phyloP scores from a whole-genome alignment of 2,329 filamentous ascomycete species.

The Pseudocercospora eumusae region DNA sequence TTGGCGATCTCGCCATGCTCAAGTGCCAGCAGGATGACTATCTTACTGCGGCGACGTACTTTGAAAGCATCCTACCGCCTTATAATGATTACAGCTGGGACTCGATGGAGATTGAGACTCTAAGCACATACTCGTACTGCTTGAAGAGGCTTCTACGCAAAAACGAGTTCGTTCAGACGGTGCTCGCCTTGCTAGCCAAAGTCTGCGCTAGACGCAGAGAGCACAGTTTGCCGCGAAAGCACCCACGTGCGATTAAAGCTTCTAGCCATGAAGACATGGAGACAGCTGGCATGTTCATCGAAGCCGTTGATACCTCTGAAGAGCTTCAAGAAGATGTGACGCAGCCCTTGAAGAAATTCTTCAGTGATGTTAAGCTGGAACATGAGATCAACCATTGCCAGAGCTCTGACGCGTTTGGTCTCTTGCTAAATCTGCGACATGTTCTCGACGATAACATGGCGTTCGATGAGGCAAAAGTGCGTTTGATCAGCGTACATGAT shows the following conservation, averaged over 20 bases:
- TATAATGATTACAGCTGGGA: conserved; percentile 80
- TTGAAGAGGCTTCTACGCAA: conserved; percentile 73
- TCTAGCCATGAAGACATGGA: conserved; percentile 42
- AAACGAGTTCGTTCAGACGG: conserved; percentile 76
- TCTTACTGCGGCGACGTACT: conserved; percentile 70
- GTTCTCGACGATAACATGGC: conserved; percentile 70
- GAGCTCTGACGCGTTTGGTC: conserved; percentile 71
- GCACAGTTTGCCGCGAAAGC: conserved; percentile 1
- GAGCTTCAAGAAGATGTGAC: conserved; percentile 62
- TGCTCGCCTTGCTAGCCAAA: conserved; percentile 73
- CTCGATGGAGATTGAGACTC: conserved; percentile 75
- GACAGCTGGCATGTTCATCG: conserved; percentile 41
- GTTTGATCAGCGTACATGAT: conserved; percentile 60
- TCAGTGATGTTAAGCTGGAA: conserved; percentile 67
- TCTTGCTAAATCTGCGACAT: conserved; percentile 69
- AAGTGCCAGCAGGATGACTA: conserved; percentile 73
- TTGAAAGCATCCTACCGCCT: conserved; percentile 74
- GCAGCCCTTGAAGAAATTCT: conserved; percentile 72
- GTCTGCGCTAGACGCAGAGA: conserved; percentile 53
- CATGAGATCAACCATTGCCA: conserved; percentile 69
- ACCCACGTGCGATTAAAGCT: background rate
- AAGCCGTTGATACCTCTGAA: conserved; percentile 52
- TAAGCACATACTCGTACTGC: conserved; percentile 82
- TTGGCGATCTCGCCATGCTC: conserved; percentile 82
- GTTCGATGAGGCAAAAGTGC: conserved; percentile 65